phyloP scores from a whole-genome alignment of 345 rosid species.

The Citropsis articulata region DNA sequence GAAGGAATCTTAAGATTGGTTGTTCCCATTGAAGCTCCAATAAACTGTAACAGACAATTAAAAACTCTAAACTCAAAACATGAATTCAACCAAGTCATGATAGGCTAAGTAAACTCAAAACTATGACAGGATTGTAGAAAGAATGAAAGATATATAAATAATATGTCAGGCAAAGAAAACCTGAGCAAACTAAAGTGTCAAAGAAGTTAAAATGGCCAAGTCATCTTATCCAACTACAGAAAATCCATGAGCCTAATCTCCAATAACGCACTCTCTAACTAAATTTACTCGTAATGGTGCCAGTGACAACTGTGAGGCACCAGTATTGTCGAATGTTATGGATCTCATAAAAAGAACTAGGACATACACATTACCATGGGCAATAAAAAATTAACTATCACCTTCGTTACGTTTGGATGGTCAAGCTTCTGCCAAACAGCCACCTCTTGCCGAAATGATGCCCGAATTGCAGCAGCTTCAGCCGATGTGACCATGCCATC shows the following conservation, averaged over 20 bases:
- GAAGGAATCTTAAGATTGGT: slow-evolving; percentile 65
- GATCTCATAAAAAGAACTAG: neutral
- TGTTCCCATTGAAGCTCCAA: slow-evolving; percentile 91
- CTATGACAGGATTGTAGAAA: neutral
- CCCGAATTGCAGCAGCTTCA: slow-evolving; percentile 55
- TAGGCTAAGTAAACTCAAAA: neutral
- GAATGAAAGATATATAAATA: neutral
- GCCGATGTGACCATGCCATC: slow-evolving; percentile 59
- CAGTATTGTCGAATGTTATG: neutral
- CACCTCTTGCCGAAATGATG: slow-evolving; percentile 81
- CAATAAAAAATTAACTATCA: slow-evolving; percentile 11
- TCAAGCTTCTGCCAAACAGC: slow-evolving; percentile 92
- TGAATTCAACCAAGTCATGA: neutral
- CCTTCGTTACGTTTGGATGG: slow-evolving; percentile 83
- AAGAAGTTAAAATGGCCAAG: neutral
- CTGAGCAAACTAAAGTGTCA: neutral
- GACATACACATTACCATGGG: neutral
- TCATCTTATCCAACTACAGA: neutral
- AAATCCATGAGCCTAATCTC: neutral
- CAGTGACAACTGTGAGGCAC: neutral
- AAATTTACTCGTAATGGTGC: neutral
- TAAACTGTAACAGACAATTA: slow-evolving; percentile 39
- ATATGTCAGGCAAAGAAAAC: neutral
- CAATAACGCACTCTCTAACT: neutral
- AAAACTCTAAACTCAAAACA: slow-evolving; percentile 6